phyloP scores from a whole-genome alignment of 805 yeast genomes.

The Hanseniaspora pseudoguilliermondii region DNA sequence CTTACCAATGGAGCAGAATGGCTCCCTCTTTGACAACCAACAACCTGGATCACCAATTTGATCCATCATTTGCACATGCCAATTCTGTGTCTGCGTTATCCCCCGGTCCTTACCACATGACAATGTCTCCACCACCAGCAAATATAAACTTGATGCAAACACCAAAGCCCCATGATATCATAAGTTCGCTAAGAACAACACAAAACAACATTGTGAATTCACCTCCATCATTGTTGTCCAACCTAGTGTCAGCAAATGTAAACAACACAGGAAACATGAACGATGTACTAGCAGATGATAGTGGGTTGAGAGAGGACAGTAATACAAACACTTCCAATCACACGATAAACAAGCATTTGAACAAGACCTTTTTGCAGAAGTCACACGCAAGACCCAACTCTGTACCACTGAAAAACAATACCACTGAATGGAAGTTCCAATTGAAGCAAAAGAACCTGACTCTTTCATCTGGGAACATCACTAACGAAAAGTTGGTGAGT shows the following conservation, averaged over 20 bases:
- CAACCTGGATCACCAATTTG: neutral
- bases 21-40: conserved; percentile 6
- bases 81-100: neutral
- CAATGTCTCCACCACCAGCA: conserved; percentile 11
- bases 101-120: conserved; percentile 5
- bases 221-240: neutral
- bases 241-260: neutral
- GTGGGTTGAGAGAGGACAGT: neutral
- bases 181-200: conserved; percentile 12
- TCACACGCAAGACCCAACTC: neutral
- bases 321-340: neutral
- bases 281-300: neutral
- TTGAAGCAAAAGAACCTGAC: conserved; percentile 38
- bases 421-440: conserved; percentile 53
- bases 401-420: conserved; percentile 8
- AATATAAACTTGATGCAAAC: neutral
- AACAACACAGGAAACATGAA: neutral
- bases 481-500: conserved; percentile 42
- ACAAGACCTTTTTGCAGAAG: neutral
- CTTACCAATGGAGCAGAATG: neutral
- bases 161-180: conserved; percentile 11
- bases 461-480: conserved; percentile 39
- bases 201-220: neutral
- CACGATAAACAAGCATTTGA: neutral
- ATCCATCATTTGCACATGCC: neutral